phyloP scores from a whole-genome alignment of 1,284 basidiomycete species.

The Crucibulum parvulum region DNA sequence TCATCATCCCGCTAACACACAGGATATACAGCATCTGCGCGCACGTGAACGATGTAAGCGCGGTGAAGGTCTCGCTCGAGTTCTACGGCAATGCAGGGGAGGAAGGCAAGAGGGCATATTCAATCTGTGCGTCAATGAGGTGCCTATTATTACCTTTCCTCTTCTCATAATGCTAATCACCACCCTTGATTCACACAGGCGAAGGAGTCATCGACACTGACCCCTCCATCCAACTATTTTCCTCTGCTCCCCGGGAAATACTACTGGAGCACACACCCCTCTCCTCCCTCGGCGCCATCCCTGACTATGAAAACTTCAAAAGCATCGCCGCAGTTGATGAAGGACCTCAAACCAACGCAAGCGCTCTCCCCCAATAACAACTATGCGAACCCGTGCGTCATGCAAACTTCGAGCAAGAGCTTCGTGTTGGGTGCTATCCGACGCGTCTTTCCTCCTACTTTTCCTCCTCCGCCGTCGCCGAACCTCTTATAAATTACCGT shows the following conservation, averaged over 20 bases:
- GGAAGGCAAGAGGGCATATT: constrained; percentile 82
- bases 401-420: constrained; percentile 96
- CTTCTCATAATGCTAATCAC: not conserved
- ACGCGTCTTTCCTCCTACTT: constrained; percentile 45
- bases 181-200: constrained; percentile 54
- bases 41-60: constrained; percentile 91
- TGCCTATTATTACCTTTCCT: constrained; percentile 34
- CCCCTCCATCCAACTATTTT: constrained; percentile 91
- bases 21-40: constrained; percentile 98
- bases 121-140: constrained; percentile 78
- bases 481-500: constrained; percentile 71
- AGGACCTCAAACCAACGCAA: constrained; percentile 78
- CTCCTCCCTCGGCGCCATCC: constrained; percentile 75
- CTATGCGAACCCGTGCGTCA: constrained; percentile 91
- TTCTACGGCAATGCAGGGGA: constrained; percentile 64
- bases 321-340: constrained; percentile 97
- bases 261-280: constrained; percentile 90
- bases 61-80: constrained; percentile 84
- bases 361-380: constrained; percentile 79
- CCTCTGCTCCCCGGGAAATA: constrained; percentile 98
- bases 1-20: constrained; percentile 95
- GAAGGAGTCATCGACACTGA: constrained; percentile 72
- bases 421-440: constrained; percentile 96
- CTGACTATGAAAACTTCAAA: constrained; percentile 85
- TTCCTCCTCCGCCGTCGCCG: constrained; percentile 68